Percentiles rank a stretch among this genome's conserved stretches.
Evolutionary conservation across 2,329 filamentous ascomycete species (phyloP).

Genomic region (Thielaviopsis cerberus): DNA sequence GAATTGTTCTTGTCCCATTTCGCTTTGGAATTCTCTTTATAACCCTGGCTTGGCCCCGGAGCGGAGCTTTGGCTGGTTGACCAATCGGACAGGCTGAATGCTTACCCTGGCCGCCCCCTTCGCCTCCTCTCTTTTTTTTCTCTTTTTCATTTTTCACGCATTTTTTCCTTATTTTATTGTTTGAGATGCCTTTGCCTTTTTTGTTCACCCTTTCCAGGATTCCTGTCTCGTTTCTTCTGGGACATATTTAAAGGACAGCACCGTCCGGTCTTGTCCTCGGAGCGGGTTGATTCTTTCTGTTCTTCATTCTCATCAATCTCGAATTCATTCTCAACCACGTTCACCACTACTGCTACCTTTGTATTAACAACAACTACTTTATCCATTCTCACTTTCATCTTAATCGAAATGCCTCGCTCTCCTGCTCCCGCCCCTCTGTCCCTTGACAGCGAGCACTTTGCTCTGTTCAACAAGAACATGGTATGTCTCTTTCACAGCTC

Average conservation of each 20-base stretch:
- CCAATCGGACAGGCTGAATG: no score
- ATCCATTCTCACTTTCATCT: not conserved
- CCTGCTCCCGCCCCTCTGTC: constrained; percentile 2
- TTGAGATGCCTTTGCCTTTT: no score
- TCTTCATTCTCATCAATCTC: not conserved
- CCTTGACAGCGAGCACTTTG: not conserved
- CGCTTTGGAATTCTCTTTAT: no score
- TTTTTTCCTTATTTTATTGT: no score
- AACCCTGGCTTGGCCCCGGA: no score
- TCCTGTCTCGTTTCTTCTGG: not conserved
- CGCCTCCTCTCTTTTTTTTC: no score
- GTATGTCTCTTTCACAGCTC: not conserved
- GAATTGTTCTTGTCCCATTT: no score
- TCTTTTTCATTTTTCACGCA: no score
- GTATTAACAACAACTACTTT: not conserved
- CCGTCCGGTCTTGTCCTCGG: not conserved
- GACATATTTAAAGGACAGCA: not conserved
- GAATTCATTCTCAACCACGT: not conserved
- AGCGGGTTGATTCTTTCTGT: not conserved
- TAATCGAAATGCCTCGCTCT: constrained; percentile 5
- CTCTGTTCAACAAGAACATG: constrained; percentile 4
- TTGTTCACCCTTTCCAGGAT: not conserved
- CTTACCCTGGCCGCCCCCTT: no score
- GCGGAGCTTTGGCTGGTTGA: no score
- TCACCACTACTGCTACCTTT: not conserved